Percentiles rank a stretch among this genome's conserved stretches.
phyloP scores from a whole-genome alignment of 2,329 filamentous ascomycete species.

The Sphaceloma murrayae region DNA sequence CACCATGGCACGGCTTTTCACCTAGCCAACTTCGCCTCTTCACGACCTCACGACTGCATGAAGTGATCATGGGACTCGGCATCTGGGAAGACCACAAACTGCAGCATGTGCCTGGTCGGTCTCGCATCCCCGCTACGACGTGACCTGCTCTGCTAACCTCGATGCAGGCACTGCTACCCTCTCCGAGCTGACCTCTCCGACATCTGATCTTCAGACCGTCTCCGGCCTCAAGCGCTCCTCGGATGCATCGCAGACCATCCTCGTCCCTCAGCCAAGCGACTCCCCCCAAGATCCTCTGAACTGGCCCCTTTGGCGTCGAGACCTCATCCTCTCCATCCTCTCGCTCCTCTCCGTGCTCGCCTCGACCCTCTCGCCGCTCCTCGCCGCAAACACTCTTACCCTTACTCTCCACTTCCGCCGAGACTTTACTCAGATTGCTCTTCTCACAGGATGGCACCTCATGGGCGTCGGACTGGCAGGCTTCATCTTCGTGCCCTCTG shows the following conservation, averaged over 20 bases:
- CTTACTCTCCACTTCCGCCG: slow-evolving; percentile 57
- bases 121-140: neutral
- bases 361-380: slow-evolving; percentile 71
- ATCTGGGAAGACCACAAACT: slow-evolving; percentile 32
- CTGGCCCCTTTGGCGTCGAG: slow-evolving; percentile 80
- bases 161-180: slow-evolving; percentile 36
- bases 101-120: slow-evolving; percentile 64
- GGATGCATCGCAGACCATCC: slow-evolving; percentile 45
- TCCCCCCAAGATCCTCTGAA: slow-evolving; percentile 85
- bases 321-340: slow-evolving; percentile 67
- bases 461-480: slow-evolving; percentile 73
- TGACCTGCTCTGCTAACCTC: neutral
- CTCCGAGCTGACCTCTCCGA: slow-evolving; percentile 27
- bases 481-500: slow-evolving; percentile 77
- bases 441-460: slow-evolving; percentile 80
- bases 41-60: neutral
- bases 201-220: slow-evolving; percentile 18
- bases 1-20: neutral
- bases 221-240: slow-evolving; percentile 24
- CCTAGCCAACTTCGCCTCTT: neutral
- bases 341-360: slow-evolving; percentile 75
- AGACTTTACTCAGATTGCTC: slow-evolving; percentile 64
- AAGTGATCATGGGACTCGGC: slow-evolving; percentile 13
- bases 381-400: slow-evolving; percentile 79
- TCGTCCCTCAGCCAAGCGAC: slow-evolving; percentile 83